phyloP scores from a whole-genome alignment of 176 grass and related monocot genomes.

The Paspalum vaginatum region DNA sequence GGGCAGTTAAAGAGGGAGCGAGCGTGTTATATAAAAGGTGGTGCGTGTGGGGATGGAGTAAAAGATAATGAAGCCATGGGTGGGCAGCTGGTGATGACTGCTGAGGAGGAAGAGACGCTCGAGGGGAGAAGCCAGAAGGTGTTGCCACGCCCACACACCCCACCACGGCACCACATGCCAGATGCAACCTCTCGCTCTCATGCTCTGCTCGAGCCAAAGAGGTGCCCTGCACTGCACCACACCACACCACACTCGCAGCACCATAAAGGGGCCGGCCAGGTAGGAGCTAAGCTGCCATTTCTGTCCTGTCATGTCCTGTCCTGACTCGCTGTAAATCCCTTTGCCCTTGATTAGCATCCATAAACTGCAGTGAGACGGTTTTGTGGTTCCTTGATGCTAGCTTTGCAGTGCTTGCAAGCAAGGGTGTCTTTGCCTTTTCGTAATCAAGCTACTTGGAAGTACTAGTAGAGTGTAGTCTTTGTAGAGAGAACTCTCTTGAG shows the following conservation, averaged over 20 bases:
- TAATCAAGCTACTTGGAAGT: neutral
- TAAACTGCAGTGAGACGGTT: neutral
- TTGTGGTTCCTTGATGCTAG: neutral
- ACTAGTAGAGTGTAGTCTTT: neutral
- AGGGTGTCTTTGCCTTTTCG: neutral
- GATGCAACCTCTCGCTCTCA: neutral
- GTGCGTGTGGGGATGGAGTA: conserved; percentile 22
- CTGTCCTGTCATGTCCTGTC: conserved; percentile 18
- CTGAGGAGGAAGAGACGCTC: neutral
- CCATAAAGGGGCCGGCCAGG: conserved; percentile 18
- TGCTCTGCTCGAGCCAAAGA: neutral
- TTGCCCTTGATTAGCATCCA: neutral
- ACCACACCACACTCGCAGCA: neutral
- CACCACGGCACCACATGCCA: neutral
- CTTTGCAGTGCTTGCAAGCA: conserved; percentile 21
- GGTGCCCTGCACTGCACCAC: neutral
- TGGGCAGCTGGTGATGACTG: conserved; percentile 52
- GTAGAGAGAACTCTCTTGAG: neutral
- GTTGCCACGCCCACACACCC: too few species aligned
- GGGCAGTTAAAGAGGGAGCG: conserved; percentile 12
- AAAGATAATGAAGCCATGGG: conserved; percentile 53
- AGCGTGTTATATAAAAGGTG: conserved; percentile 54
- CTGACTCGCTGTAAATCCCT: neutral
- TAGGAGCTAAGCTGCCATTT: conserved; percentile 30
- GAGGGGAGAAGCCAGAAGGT: neutral